These are phyloP conservation scores for Mallotus nudiflorus DNA, from an alignment of 345 rosid genomes.

Conservation along the genomic window DNA sequence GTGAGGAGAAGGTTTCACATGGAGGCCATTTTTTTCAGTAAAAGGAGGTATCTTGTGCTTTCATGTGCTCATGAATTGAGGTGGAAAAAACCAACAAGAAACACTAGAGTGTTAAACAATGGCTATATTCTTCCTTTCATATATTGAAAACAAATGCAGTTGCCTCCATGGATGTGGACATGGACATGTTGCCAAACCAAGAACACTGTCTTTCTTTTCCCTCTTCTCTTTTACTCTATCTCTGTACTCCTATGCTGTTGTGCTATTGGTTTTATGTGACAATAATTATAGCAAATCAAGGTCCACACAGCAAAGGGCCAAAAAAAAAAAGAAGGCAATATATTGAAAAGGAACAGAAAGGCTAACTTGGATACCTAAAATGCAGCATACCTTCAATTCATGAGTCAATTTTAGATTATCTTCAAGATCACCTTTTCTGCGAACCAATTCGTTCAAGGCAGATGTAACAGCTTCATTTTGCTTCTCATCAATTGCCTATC, in stretches of 20 bases:
- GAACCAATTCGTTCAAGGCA: conserved; percentile 69
- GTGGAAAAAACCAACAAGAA: not conserved
- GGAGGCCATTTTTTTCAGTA: not conserved
- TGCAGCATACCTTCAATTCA: conserved; percentile 73
- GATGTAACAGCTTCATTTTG: conserved; percentile 77
- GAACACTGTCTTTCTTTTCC: not conserved
- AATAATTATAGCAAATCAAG: not conserved
- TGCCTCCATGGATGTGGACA: not conserved
- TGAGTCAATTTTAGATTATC: conserved; percentile 68
- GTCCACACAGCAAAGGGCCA: not conserved
- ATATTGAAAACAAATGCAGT: not conserved
- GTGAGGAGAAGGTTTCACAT: not conserved
- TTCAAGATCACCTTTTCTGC: conserved; percentile 83
- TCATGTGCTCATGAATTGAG: not conserved
- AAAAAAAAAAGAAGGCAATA: not conserved
- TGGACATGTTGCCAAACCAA: not conserved
- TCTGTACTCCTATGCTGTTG: not conserved
- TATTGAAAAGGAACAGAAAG: not conserved
- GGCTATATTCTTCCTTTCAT: not conserved
- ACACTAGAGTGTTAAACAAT: not conserved
- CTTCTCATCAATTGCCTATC: conserved; percentile 88
- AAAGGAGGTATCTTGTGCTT: not conserved
- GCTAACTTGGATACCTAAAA: not conserved
- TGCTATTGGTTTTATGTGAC: not conserved
- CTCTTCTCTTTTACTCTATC: not conserved